Conservation (phyloP, 75 land plant genomes). For the Pinus albicaulis region DNA sequence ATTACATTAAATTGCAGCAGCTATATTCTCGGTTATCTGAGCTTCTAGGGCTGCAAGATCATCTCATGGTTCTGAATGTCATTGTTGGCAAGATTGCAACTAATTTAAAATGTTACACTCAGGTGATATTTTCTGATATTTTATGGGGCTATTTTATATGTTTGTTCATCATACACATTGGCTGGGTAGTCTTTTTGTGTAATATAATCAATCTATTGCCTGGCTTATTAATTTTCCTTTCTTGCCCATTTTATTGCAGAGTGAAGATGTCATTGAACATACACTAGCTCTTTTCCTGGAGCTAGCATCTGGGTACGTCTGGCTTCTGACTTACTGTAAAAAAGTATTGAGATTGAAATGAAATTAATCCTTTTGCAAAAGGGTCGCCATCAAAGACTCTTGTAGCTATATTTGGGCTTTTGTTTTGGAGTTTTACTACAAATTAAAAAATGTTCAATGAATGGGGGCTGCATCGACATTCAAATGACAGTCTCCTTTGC, state of each 20-base stretch:
- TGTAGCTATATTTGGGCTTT: too few relatives aligned
- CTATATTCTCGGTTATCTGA: slow-evolving; percentile 87
- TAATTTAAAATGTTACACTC: slow-evolving; percentile 81
- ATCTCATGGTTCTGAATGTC: slow-evolving; percentile 70
- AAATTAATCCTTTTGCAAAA: neutral
- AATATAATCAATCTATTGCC: neutral
- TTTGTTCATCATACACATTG: neutral
- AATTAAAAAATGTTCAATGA: too few relatives aligned
- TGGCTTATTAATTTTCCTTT: neutral
- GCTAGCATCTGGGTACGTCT: slow-evolving; percentile 78
- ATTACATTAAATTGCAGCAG: slow-evolving; percentile 56
- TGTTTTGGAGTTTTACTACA: too few relatives aligned
- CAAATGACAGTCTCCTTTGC: too few relatives aligned
- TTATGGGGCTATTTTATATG: slow-evolving; percentile 1
- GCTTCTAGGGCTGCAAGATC: slow-evolving; percentile 90
- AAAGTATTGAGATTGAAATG: neutral
- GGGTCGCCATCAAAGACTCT: neutral
- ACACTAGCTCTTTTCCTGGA: slow-evolving; percentile 86
- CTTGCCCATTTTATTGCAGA: slow-evolving; percentile 26
- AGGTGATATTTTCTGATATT: slow-evolving; percentile 34
- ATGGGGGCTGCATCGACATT: too few relatives aligned
- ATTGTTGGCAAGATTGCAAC: slow-evolving; percentile 91
- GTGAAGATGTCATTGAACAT: slow-evolving; percentile 92
- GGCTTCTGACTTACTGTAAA: neutral
- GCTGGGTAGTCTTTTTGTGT: neutral